phyloP scores from a whole-genome alignment of 768 basidiomycete genomes.

The Phaeotremella fagi region DNA sequence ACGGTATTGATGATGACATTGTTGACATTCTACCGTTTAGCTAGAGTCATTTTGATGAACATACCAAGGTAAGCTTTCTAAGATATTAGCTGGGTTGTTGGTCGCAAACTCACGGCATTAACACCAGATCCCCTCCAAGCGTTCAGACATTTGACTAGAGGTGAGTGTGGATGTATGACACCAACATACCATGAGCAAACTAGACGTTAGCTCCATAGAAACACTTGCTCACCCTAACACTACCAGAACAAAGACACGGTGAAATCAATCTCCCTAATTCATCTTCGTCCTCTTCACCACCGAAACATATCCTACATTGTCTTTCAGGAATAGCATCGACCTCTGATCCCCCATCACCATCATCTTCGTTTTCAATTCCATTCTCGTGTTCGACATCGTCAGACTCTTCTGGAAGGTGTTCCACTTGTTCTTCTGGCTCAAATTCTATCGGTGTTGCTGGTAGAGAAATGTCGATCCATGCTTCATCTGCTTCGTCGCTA shows the following conservation, averaged over 20 bases:
- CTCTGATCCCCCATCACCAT: slow-evolving; percentile 10
- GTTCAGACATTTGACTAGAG: slow-evolving; percentile 37
- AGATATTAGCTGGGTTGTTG: background rate
- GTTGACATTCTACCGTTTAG: slow-evolving; percentile 31
- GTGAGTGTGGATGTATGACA: background rate
- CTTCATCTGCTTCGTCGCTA: slow-evolving; percentile 5
- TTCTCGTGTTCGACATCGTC: background rate
- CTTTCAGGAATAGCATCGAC: too few relatives aligned
- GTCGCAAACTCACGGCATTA: slow-evolving; percentile 28
- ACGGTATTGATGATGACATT: slow-evolving; percentile 41
- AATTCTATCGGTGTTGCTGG: slow-evolving; percentile 10
- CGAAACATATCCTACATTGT: slow-evolving; percentile 74
- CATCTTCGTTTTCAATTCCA: background rate
- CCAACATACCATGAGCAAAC: slow-evolving; percentile 41
- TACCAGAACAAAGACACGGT: slow-evolving; percentile 73
- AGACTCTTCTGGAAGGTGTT: too few relatives aligned
- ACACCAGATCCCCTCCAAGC: slow-evolving; percentile 40
- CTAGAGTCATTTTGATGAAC: background rate
- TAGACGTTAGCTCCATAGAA: slow-evolving; percentile 3
- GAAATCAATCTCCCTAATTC: slow-evolving; percentile 71
- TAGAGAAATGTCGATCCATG: slow-evolving; percentile 9
- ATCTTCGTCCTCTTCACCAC: slow-evolving; percentile 55
- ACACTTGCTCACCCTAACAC: slow-evolving; percentile 57
- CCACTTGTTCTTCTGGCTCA: too few relatives aligned
- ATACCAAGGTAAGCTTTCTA: slow-evolving; percentile 39